Percentiles rank a stretch among this genome's conserved stretches.
phyloP scores from a whole-genome alignment of 768 basidiomycete species.

The Tricholoma sp. region DNA sequence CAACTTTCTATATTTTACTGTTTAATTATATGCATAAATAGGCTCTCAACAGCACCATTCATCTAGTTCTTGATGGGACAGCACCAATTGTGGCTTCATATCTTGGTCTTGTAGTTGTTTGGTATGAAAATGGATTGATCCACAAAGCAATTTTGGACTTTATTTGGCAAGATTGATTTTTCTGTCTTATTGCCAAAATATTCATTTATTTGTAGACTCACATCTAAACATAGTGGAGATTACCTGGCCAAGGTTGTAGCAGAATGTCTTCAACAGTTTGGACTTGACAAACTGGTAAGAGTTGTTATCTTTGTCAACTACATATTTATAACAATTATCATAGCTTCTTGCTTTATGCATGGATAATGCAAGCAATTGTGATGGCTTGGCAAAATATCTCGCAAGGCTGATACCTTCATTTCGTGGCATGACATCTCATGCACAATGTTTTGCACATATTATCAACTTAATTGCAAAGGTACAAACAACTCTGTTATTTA shows the following conservation, averaged over 20 bases:
- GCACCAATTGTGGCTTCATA: slow-evolving; percentile 22
- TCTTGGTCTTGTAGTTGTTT: slow-evolving; percentile 26
- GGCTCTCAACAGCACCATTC: not conserved
- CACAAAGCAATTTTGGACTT: slow-evolving; percentile 29
- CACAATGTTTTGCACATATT: slow-evolving; percentile 21
- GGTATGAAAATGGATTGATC: slow-evolving; percentile 23
- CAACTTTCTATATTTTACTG: not conserved
- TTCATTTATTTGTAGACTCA: slow-evolving; percentile 18
- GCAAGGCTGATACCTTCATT: not conserved
- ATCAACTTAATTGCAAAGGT: slow-evolving; percentile 31
- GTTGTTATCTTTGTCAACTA: not conserved
- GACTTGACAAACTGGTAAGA: slow-evolving; percentile 22
- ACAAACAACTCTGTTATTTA: not conserved
- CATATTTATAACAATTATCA: slow-evolving; percentile 3
- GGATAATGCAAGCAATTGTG: not conserved
- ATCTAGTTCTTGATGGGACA: slow-evolving; percentile 28
- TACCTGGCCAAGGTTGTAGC: slow-evolving; percentile 23
- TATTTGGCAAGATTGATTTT: slow-evolving; percentile 17
- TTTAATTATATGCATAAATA: not conserved
- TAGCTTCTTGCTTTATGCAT: not conserved
- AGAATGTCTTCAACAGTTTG: slow-evolving; percentile 22
- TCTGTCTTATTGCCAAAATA: not conserved
- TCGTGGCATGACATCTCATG: not conserved
- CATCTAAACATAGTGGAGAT: slow-evolving; percentile 20
- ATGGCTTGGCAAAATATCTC: not conserved